Evolutionary conservation across 495 filamentous ascomycete genomes (phyloP).

Genomic region (Trichoderma orchidacearum): DNA sequence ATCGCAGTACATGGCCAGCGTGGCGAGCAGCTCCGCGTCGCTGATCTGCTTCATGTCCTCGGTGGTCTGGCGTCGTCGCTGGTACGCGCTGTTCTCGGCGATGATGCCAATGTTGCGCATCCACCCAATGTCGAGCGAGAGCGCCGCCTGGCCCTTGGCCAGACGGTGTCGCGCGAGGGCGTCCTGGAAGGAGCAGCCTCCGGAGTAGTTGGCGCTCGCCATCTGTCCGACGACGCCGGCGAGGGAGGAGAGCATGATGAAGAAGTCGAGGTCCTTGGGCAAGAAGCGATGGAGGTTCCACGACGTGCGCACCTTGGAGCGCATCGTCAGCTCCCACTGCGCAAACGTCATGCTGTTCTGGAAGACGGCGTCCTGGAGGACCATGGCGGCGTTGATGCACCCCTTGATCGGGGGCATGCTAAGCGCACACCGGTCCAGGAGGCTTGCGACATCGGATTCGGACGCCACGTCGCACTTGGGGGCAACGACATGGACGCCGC

Average conservation of each 20-base stretch:
- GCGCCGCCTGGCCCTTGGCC: slow-evolving; percentile 17
- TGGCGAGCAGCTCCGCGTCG: slow-evolving; percentile 17
- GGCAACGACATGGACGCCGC: slow-evolving; percentile 14
- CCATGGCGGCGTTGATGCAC: slow-evolving; percentile 34
- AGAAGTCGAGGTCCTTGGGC: slow-evolving; percentile 37
- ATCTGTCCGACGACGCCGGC: slow-evolving; percentile 34
- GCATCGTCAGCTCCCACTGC: slow-evolving; percentile 15
- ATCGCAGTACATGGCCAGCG: slow-evolving; percentile 20
- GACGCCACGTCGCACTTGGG: slow-evolving; percentile 25
- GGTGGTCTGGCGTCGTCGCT: slow-evolving; percentile 8
- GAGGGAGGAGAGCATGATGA: slow-evolving; percentile 41
- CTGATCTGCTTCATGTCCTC: slow-evolving; percentile 14
- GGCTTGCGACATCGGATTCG: not conserved
- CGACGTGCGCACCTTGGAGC: slow-evolving; percentile 31
- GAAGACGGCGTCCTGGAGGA: slow-evolving; percentile 34
- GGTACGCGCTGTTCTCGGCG: slow-evolving; percentile 13
- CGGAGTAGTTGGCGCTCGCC: slow-evolving; percentile 44
- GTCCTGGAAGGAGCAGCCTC: slow-evolving; percentile 44
- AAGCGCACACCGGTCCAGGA: slow-evolving; percentile 11
- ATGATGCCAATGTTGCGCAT: slow-evolving; percentile 22
- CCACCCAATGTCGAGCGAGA: slow-evolving; percentile 34
- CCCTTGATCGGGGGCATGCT: slow-evolving; percentile 38
- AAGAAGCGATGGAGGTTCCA: slow-evolving; percentile 33
- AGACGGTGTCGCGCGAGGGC: slow-evolving; percentile 25
- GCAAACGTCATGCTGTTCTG: slow-evolving; percentile 30